Base-by-base conservation (phyloP, 768 basidiomycete species). In the Lepiota subincarnata region DNA sequence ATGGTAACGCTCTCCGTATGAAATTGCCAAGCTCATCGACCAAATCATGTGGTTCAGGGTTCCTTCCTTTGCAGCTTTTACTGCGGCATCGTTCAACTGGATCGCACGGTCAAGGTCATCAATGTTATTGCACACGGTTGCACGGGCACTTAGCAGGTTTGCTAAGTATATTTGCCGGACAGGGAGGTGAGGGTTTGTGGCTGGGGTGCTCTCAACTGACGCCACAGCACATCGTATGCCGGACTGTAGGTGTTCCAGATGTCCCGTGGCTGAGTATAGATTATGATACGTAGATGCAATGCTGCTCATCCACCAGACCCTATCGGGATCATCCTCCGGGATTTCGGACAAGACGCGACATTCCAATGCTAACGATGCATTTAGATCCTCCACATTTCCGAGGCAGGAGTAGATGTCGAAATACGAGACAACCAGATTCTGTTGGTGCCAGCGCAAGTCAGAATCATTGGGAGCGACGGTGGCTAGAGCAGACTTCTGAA, bases 361-460 rank as follows among this genome's bases (percentile, higher is more conserved):
- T 6, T 49, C 48, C 8, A 62, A 41, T 12, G 40, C 20, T 34
- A 60, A 48, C 8, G 50, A 42, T 7, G 38, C 6, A 6, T 62
- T 55, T 13, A 60, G 57, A 46, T 58, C 53, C 8, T 35, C 41
- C 1, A 42, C 11, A 26, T 56, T 46, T 44, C 57, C 50, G 14
- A 41, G 35, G 13, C 44, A 45, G 24, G 22, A 20, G 41, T 51
- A 57, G 20, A 41, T 48, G n/a, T 34, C 14, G 4, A 31, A 24
- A 38, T 44, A 55, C 2, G 57, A 50, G 12, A 43, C 46, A 20
- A 20, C 38, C 12, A 57, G 28, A 39, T 48, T 47, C 31, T 48
- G 26, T n/a, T 54, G 48, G 39, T 62, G 55, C 59, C 59, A 62
- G 34, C 36, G 34, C 35, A 55, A 31, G 41, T 59, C 46, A 16